A percentile compares a stretch with the other conserved stretches of the same genome.
phyloP scores from a whole-genome alignment of 768 basidiomycete genomes.

The Lentinula sp. region DNA sequence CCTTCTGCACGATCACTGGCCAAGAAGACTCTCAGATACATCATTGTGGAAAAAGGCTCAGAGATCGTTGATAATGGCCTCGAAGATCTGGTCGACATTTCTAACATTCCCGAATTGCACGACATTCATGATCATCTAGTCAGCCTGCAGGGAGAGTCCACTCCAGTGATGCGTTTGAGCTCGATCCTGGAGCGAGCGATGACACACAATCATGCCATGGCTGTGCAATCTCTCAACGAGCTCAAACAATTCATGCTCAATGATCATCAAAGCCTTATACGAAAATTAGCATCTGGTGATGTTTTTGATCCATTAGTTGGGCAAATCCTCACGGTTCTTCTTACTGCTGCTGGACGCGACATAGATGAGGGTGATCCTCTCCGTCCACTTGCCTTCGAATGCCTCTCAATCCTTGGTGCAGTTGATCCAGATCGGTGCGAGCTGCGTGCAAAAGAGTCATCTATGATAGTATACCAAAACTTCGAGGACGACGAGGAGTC shows the following conservation, averaged over 20 bases:
- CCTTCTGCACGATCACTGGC: slow-evolving; percentile 46
- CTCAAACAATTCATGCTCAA: slow-evolving; percentile 58
- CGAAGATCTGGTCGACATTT: slow-evolving; percentile 77
- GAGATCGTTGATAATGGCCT: slow-evolving; percentile 32
- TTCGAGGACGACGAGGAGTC: slow-evolving; percentile 78
- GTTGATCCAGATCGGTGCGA: slow-evolving; percentile 93
- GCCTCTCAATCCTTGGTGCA: slow-evolving; percentile 87
- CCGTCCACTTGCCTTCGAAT: slow-evolving; percentile 75
- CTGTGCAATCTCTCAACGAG: slow-evolving; percentile 68
- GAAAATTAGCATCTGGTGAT: slow-evolving; percentile 72
- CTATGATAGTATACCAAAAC: slow-evolving; percentile 73
- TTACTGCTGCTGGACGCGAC: slow-evolving; percentile 70
- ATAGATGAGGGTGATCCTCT: slow-evolving; percentile 67
- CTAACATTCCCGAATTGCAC: slow-evolving; percentile 59
- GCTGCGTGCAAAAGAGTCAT: slow-evolving; percentile 47
- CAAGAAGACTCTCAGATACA: slow-evolving; percentile 54
- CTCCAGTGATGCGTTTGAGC: slow-evolving; percentile 48
- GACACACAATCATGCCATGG: slow-evolving; percentile 79
- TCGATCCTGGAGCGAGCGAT: slow-evolving; percentile 67
- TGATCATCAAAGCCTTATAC: slow-evolving; percentile 47
- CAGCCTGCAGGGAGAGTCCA: slow-evolving; percentile 39
- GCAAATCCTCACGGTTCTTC: slow-evolving; percentile 57
- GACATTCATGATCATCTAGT: slow-evolving; percentile 36
- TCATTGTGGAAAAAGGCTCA: slow-evolving; percentile 44
- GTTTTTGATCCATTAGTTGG: slow-evolving; percentile 76